Base-by-base conservation (phyloP, 352 stramenopile genomes). In the Pythium monospermum region DNA sequence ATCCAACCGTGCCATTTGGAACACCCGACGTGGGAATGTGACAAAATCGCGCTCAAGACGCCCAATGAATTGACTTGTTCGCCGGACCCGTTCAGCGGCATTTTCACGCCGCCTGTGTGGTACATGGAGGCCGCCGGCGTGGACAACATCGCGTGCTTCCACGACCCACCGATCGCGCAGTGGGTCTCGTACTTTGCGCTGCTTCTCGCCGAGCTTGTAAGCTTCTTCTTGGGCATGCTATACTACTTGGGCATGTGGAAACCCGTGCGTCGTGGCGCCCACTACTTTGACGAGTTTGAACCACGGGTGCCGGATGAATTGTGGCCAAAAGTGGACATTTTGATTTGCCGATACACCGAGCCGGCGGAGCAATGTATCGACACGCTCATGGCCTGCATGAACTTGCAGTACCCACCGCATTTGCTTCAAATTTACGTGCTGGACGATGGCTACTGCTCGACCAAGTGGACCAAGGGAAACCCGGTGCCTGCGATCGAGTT, bases 161-260 rank as follows among this genome's bases (percentile, higher is more conserved):
- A 88, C 56, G 45, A 85, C 45, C 80, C 80, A 4, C 75, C 77
- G 0, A 81, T 88, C 31, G 32, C 76, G 18, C 83, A 91, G 66
- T 94, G 83, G 83, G 72, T 89, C 2, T 73, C 80, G 36, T 94
- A 86, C 66, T 91, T 91, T 41, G 70, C 74, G 16, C 57, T 94
- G 45, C 49, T 91, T 16, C 57, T 72, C 6, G 80, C 74, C 0
- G 83, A 94, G 39, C 25, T 88, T 15, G 42, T 94, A 16, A 85
- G 60, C 13, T 85, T 90, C 31, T 51, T 89, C 22, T 65, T 94
- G 16, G 73, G 80, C 30, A 54, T 73, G 4, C 58, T 94, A 22
- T 94, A 91, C 69, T 94, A 94, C 73, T 61, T 91, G n/a, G 83
- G 83, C 26, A 94, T 94, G 83, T 94, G 83, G 83, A 94, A 91